A percentile compares a stretch with the other conserved stretches of the same genome.
Evolutionary conservation across 1,284 basidiomycete species (phyloP).

Genomic region (Pseudozyma sp.): DNA sequence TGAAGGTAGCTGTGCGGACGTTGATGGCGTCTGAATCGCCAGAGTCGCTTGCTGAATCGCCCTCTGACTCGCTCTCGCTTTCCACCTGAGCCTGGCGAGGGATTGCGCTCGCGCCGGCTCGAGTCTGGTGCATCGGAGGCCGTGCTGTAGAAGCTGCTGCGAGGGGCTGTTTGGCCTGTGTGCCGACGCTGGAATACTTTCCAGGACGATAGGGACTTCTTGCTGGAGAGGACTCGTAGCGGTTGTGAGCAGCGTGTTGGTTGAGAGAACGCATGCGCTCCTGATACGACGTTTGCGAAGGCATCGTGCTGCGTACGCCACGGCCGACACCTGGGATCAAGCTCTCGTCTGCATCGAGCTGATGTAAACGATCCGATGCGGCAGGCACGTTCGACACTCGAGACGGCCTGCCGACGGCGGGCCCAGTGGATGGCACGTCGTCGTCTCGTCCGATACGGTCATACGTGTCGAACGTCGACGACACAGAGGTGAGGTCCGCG

Average conservation of each 20-base stretch:
- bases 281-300: constrained; percentile 29
- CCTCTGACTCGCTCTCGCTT: constrained; percentile 44
- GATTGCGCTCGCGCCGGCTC: constrained; percentile 2
- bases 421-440: constrained; percentile 19
- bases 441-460: constrained; percentile 49
- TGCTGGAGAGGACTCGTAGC: constrained; percentile 32
- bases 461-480: constrained; percentile 47
- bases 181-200: constrained; percentile 18
- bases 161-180: constrained; percentile 10
- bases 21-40: constrained; percentile 34
- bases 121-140: constrained; percentile 10
- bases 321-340: constrained; percentile 54
- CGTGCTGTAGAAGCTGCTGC: constrained; percentile 5
- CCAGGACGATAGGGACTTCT: constrained; percentile 38
- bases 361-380: constrained; percentile 9
- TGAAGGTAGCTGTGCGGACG: constrained; percentile 26
- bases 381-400: constrained; percentile 8
- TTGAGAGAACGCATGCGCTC: constrained; percentile 28
- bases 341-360: constrained; percentile 41
- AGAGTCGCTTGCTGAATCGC: constrained; percentile 41
- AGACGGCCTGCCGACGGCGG: constrained; percentile 10
- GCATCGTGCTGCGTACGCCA: constrained; percentile 31
- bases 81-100: constrained; percentile 35
- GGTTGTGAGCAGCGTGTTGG: constrained; percentile 20
- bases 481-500: constrained; percentile 26